phyloP scores from a whole-genome alignment of 345 rosid species.

The Limnanthes douglasii region DNA sequence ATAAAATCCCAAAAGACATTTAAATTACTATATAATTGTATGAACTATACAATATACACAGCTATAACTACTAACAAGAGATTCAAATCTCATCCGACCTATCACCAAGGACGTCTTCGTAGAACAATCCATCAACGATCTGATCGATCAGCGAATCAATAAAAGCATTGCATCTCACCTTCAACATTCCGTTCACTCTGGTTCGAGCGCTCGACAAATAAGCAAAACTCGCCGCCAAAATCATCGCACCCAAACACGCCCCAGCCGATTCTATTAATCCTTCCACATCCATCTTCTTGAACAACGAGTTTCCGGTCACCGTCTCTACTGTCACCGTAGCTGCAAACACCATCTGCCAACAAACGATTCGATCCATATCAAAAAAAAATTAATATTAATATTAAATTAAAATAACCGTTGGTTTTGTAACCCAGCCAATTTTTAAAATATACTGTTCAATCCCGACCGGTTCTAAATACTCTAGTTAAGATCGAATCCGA shows the following conservation, averaged over 20 bases:
- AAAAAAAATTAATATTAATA: background rate
- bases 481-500: too few species aligned
- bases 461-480: too few species aligned
- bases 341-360: constrained; percentile 61
- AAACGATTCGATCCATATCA: background rate
- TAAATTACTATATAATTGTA: too few species aligned
- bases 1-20: too few species aligned
- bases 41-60: too few species aligned
- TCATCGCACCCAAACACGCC: constrained; percentile 52
- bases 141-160: constrained; percentile 81
- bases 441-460: too few species aligned
- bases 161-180: constrained; percentile 53
- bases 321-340: constrained; percentile 53
- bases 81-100: constrained; percentile 54
- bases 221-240: constrained; percentile 57
- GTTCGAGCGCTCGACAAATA: constrained; percentile 67
- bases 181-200: constrained; percentile 58
- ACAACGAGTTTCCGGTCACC: constrained; percentile 68
- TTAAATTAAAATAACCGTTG: background rate
- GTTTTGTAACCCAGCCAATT: too few species aligned
- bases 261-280: constrained; percentile 58
- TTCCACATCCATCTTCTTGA: constrained; percentile 62
- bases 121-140: constrained; percentile 87
- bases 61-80: too few species aligned
- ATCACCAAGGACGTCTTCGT: constrained; percentile 36